Conservation (phyloP, 768 basidiomycete species). For the Boletus patriciae region DNA sequence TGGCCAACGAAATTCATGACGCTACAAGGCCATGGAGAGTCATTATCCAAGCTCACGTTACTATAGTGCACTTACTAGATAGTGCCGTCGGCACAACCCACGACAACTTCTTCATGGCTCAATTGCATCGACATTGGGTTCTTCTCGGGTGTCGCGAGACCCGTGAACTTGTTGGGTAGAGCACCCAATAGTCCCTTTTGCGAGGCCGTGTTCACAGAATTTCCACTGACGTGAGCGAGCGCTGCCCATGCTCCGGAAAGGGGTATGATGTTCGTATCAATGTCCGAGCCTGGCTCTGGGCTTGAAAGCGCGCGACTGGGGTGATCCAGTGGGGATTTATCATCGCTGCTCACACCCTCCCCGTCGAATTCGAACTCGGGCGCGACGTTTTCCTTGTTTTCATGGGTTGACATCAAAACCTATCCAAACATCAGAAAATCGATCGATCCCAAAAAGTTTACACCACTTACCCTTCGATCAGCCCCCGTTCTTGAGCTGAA, state of each 20-base stretch:
- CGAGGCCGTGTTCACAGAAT: slow-evolving; percentile 30
- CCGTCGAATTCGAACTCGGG: slow-evolving; percentile 17
- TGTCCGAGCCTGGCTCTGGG: slow-evolving; percentile 48
- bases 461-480: slow-evolving; percentile 65
- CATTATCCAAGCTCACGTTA: slow-evolving; percentile 6
- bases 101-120: slow-evolving; percentile 88
- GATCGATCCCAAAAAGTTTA: neutral
- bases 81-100: slow-evolving; percentile 88
- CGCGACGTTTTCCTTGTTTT: slow-evolving; percentile 45
- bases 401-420: slow-evolving; percentile 85
- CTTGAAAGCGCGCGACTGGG: slow-evolving; percentile 13
- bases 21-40: slow-evolving; percentile 30
- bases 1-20: slow-evolving; percentile 66
- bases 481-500: slow-evolving; percentile 85
- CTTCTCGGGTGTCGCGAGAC: slow-evolving; percentile 85
- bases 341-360: neutral
- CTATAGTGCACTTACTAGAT: slow-evolving; percentile 66
- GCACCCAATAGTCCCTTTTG: slow-evolving; percentile 61
- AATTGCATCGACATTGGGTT: slow-evolving; percentile 95
- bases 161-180: slow-evolving; percentile 68
- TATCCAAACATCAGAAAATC: slow-evolving; percentile 27
- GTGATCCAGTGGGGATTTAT: slow-evolving; percentile 8
- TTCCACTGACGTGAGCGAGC: slow-evolving; percentile 45
- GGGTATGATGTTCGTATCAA: slow-evolving; percentile 64
- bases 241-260: slow-evolving; percentile 77